Evolutionary conservation across 2,329 filamentous ascomycete species (phyloP), one percentile per base, ranked within the genome.

Genomic region (Geosmithia morbida): DNA sequence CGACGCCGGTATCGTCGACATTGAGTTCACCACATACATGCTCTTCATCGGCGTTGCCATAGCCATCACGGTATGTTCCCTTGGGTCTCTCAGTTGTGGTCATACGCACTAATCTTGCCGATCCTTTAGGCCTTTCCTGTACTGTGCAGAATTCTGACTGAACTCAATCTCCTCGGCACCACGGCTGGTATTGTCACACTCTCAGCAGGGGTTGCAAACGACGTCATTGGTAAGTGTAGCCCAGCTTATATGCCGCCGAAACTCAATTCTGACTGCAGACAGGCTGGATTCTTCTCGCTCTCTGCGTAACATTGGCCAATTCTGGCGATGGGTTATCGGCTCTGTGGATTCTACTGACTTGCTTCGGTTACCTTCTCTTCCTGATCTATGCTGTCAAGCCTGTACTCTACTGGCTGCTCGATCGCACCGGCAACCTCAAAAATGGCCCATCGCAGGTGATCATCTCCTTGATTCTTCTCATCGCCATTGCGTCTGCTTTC

Each of bases 241-340:
- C 10, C 26, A 10, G 19, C 26, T 39, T 20, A 4, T n/a, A 8
- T 41, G 19, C 33, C 13, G 11, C 11, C 3, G 33, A 37, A 3
- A 37, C 33, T 37, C 41, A 43, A 43, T 22, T 16, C 19, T 43
- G 18, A 42, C 41, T 4, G 10, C 19, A 4, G 4, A 8, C 33
- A 60, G 65, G 65, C 49, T 97, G 90, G 90, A 83, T 96, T 53
- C 70, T 97, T 16, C 79, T 97, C 20, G 90, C 90, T 0, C 81
- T 97, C 26, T 96, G 90, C 54, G 89, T 97, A 33, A 86, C 90
- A 0, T 74, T 97, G 22, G 89, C 95, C 57, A 97, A 97, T 59
- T 87, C 89, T 29, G 81, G 80, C 16, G 83, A 75, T 43, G 90
- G 90, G 0, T 62, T 97, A 18, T 82, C 87, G 0, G 88, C 90